phyloP scores from a whole-genome alignment of 192 early-diverging fungal species.

The Coemansia sp. region DNA sequence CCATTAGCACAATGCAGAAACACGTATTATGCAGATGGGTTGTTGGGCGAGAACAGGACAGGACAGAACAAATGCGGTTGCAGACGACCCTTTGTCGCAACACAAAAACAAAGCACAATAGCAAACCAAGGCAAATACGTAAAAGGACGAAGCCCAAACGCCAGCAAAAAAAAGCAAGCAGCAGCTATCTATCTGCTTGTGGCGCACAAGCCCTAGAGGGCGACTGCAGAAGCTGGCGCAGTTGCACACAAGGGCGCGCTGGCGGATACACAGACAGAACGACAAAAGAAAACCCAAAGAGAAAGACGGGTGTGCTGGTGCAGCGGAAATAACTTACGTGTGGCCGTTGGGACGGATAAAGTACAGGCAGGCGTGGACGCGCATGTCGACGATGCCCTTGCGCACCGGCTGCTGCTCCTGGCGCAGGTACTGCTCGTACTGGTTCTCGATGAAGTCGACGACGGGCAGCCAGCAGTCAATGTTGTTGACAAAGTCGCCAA shows the following conservation, averaged over 20 bases:
- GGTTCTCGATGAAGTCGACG: slow-evolving; percentile 97
- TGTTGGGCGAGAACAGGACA: slow-evolving; percentile 5
- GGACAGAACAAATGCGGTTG: neutral
- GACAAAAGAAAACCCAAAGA: too few species aligned
- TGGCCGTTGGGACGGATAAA: slow-evolving; percentile 98
- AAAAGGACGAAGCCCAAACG: neutral
- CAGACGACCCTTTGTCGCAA: slow-evolving; percentile 4
- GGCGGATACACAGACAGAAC: too few species aligned
- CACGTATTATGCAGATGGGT: neutral
- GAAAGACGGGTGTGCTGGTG: too few species aligned
- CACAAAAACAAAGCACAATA: slow-evolving; percentile 7
- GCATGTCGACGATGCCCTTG: slow-evolving; percentile 85
- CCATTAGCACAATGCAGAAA: neutral
- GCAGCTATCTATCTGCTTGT: slow-evolving; percentile 1
- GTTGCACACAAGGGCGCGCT: slow-evolving; percentile 5
- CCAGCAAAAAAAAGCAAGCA: neutral
- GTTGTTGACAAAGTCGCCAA: slow-evolving; percentile 90
- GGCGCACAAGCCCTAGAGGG: neutral
- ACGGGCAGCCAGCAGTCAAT: slow-evolving; percentile 97
- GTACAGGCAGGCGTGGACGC: slow-evolving; percentile 97
- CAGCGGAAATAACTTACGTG: slow-evolving; percentile 59
- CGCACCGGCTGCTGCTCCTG: slow-evolving; percentile 86
- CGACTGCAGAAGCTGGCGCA: neutral
- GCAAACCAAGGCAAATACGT: neutral
- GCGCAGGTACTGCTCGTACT: slow-evolving; percentile 92